phyloP scores from a whole-genome alignment of 768 basidiomycete species.

The Xerocomellus amylosporus region DNA sequence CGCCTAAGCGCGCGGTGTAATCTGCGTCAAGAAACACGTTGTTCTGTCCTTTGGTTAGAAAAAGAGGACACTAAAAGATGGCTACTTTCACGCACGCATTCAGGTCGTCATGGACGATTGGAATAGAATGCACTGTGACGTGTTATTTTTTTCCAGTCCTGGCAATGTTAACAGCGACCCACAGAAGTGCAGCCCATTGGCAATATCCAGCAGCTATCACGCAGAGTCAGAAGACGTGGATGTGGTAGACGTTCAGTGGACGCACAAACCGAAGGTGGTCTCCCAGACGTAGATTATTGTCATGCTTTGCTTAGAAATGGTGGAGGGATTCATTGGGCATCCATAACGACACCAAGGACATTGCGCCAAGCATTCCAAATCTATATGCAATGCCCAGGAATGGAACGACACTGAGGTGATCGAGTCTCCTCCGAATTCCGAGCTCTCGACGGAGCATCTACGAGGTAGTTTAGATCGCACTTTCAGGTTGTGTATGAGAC shows the following conservation, averaged over 20 bases:
- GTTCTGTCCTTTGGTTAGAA: neutral
- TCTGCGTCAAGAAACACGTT: neutral
- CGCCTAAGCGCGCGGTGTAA: neutral
- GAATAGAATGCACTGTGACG: neutral
- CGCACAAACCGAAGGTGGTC: conserved; percentile 12
- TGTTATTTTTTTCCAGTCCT: neutral
- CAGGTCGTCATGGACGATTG: neutral
- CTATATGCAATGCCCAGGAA: too few relatives aligned
- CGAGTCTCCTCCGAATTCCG: too few relatives aligned
- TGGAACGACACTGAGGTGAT: too few relatives aligned
- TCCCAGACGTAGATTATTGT: neutral
- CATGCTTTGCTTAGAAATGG: conserved; percentile 11
- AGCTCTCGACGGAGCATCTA: too few relatives aligned
- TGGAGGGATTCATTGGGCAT: too few relatives aligned
- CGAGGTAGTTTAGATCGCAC: too few relatives aligned
- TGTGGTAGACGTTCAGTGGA: conserved; percentile 14
- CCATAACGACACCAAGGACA: too few relatives aligned
- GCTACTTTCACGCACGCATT: neutral
- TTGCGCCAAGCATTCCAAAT: too few relatives aligned
- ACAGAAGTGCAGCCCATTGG: conserved; percentile 13
- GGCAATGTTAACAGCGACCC: neutral
- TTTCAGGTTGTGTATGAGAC: too few relatives aligned
- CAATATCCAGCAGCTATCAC: conserved; percentile 10
- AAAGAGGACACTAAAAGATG: neutral
- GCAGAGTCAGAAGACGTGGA: conserved; percentile 19